Evolutionary conservation across 1,139 yeast species (phyloP), one percentile per base, ranked within the genome.

Genomic region (Candida glucosophila): DNA sequence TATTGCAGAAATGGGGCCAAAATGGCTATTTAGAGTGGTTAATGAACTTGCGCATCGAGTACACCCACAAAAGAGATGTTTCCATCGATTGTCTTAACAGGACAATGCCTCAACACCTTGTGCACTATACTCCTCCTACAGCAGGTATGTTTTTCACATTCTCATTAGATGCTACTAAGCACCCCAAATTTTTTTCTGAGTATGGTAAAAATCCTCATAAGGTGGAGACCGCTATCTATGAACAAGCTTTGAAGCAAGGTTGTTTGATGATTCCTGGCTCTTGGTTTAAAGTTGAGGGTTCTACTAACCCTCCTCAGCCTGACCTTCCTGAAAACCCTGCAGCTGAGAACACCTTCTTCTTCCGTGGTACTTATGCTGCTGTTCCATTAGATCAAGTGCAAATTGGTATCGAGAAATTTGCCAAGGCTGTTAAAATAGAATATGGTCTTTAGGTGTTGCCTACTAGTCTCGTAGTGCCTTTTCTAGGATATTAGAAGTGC

Each of bases 121-220:
- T 66, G 22, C 56, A 66, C 22, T 74, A 58, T 54, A 62, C 62
- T 25, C 79, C 92, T 13, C 95, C 95, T 25, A 77, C 74, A 17
- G 95, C 95, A 2, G 96, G 96, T 44, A 86, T 86, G 95, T 86
- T 86, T 55, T 83, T 85, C 66, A 82, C 90, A 45, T 65, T 82
- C 38, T 56, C 63, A 35, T 49, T 83, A 27, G 94, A 85, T 49
- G 83, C 85, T 15, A 47, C 83, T 22, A 78, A 77, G 55, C 94
- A 81, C 56, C 92, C 93, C 27, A 67, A 73, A 45, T 83, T 68
- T 45, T 52, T 70, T 20, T 22, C 34, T 11, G 77, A 75, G 44
- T 49, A 47, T 20, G 58, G 47, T 19, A 44, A 44, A 22, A 86
- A 80, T 47, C 73, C 81, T 25, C 41, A 53, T 24, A 64, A 68